phyloP scores from a whole-genome alignment of 1,139 yeast species.

The Geotrichum reessii region DNA sequence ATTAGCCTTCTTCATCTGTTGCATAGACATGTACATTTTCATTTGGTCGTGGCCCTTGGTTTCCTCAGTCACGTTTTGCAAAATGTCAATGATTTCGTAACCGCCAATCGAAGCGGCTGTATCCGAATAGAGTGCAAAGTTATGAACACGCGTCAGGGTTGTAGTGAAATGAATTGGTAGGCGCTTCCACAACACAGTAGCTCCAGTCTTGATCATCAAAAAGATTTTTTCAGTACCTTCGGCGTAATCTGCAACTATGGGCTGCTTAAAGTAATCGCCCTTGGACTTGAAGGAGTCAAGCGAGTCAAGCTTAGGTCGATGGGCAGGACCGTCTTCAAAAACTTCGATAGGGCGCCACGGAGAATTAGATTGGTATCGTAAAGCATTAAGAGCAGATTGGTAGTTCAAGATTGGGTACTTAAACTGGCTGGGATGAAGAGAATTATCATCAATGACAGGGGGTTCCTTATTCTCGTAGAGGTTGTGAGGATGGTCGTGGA shows the following conservation, averaged over 20 bases:
- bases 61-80: constrained; percentile 29
- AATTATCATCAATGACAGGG: background rate
- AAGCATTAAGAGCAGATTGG: constrained; percentile 5
- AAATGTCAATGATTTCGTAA: constrained; percentile 32
- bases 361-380: constrained; percentile 9
- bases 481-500: background rate
- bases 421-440: background rate
- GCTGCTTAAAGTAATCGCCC: constrained; percentile 23
- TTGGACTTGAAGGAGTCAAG: background rate
- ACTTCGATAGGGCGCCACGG: constrained; percentile 19
- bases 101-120: constrained; percentile 33
- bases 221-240: constrained; percentile 27
- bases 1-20: constrained; percentile 23
- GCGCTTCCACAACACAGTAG: constrained; percentile 36
- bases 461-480: background rate
- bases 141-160: constrained; percentile 33
- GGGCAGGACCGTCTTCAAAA: constrained; percentile 2
- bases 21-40: constrained; percentile 30
- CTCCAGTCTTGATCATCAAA: constrained; percentile 37
- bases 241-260: constrained; percentile 27
- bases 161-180: constrained; percentile 36
- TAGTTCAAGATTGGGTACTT: background rate
- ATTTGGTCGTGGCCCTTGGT: constrained; percentile 26
- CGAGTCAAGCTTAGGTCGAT: background rate
- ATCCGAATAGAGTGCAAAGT: constrained; percentile 37